Evolutionary conservation across 306 rosid genomes (phyloP), one percentile per base, ranked within the genome.

Genomic region (Cicer yamashitae): DNA sequence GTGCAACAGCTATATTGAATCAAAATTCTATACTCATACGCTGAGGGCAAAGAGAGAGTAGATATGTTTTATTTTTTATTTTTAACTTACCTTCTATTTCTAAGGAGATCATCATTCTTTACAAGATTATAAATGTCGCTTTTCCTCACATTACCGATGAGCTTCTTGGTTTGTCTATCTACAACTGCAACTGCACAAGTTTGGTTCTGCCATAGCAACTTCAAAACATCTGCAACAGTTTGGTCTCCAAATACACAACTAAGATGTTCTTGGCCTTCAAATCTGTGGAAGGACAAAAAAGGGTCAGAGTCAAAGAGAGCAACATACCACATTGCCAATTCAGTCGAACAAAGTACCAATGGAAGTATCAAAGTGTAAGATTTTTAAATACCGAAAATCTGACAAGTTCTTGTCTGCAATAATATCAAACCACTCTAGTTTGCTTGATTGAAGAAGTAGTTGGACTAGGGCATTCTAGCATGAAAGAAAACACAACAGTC

Each of bases 401-500:
- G 90, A 78, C 60, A 89, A 43, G 6, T 61, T 68, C 81, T 87
- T 85, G 82, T 84, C 74, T 45, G 88, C 91, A 66, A 90, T 73
- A 77, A 7, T 63, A 77, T 87, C 90, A 65, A 90, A 85, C 96
- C 88, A 87, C 73, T 87, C 88, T 39, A 88, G 83, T 14, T 88
- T 88, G 37, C 84, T 82, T 56, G 93, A 92, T 80, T 85, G 84
- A 83, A 89, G 90, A 67, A 92, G 93, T 64, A 81, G 61, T 44
- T 81, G 83, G 38, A 85, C 82, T n/a, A 82, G 67, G 10, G 87
- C 89, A 79, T 41, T 85, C 97, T 88, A 77, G 74, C 77, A 84
- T 34, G 76, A 67, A 51, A 50, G 74, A n/a, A 73, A 82, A 53
- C 57, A 72, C 22, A 25, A 20, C 59, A 56, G 44, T 46, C 51